Percentiles rank a stretch among this genome's conserved stretches.
Conservation (phyloP, 192 early-diverging fungal genomes). For the Haplosporangium gracile region DNA sequence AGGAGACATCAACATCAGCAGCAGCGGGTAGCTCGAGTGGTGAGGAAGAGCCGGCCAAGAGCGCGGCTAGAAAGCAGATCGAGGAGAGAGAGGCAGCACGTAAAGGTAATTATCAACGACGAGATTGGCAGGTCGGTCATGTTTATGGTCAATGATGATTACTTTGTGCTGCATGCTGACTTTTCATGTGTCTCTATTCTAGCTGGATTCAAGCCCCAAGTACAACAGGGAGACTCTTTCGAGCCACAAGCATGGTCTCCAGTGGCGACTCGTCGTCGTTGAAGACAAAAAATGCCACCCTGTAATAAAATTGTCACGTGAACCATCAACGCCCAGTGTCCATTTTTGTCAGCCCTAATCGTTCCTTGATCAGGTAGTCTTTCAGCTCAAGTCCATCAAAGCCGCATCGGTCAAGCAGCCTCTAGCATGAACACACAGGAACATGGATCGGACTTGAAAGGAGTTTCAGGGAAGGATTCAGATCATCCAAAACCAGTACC, state of each 20-base stretch:
- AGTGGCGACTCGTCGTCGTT: slow-evolving; percentile 33
- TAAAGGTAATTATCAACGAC: slow-evolving; percentile 24
- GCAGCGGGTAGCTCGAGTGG: background rate
- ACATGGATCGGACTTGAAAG: background rate
- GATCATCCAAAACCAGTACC: slow-evolving; percentile 9
- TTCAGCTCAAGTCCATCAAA: background rate
- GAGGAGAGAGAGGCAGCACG: slow-evolving; percentile 51
- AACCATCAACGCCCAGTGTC: background rate
- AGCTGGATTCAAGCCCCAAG: slow-evolving; percentile 55
- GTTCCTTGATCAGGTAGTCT: background rate
- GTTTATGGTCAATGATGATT: background rate
- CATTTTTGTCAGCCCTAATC: background rate
- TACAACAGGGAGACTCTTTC: slow-evolving; percentile 49
- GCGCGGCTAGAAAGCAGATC: slow-evolving; percentile 46
- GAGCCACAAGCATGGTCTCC: slow-evolving; percentile 54
- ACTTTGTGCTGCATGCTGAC: background rate
- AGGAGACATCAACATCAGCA: slow-evolving; percentile 1
- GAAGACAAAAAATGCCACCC: background rate
- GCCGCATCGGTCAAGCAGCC: background rate
- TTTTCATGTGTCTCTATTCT: background rate
- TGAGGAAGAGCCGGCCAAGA: slow-evolving; percentile 27
- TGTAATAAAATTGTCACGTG: slow-evolving; percentile 1
- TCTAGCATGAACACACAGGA: background rate
- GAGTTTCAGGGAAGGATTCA: background rate
- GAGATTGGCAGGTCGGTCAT: background rate